phyloP scores from a whole-genome alignment of 2,329 filamentous ascomycete species.

The Calonectria pteridis region DNA sequence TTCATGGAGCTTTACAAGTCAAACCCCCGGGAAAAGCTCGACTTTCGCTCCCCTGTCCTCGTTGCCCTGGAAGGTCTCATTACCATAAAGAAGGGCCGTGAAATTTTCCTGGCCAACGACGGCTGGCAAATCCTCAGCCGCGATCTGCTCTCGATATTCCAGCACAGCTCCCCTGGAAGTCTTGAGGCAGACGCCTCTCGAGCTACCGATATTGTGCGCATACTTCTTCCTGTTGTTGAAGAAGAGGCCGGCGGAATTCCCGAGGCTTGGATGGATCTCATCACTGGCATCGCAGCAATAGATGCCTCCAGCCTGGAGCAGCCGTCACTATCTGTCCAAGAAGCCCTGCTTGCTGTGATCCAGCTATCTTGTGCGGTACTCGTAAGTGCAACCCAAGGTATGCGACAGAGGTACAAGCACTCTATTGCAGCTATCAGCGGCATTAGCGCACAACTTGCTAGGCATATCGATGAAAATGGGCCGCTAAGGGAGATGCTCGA shows the following conservation, averaged over 20 bases:
- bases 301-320: slow-evolving; percentile 50
- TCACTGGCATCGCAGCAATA: slow-evolving; percentile 65
- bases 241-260: slow-evolving; percentile 56
- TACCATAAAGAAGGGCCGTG: slow-evolving; percentile 60
- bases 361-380: slow-evolving; percentile 69
- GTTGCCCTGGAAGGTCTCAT: slow-evolving; percentile 71
- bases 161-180: slow-evolving; percentile 41
- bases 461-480: slow-evolving; percentile 45
- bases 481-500: slow-evolving; percentile 58
- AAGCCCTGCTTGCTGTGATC: slow-evolving; percentile 66
- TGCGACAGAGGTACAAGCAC: slow-evolving; percentile 64
- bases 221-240: slow-evolving; percentile 67
- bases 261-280: slow-evolving; percentile 69
- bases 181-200: slow-evolving; percentile 53
- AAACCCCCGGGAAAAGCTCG: slow-evolving; percentile 52
- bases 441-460: slow-evolving; percentile 58
- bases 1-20: slow-evolving; percentile 71
- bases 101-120: slow-evolving; percentile 61
- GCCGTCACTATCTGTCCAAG: slow-evolving; percentile 48
- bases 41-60: slow-evolving; percentile 69
- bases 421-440: slow-evolving; percentile 64
- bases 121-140: slow-evolving; percentile 67
- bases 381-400: slow-evolving; percentile 57
- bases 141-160: slow-evolving; percentile 63
- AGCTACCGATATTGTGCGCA: slow-evolving; percentile 67